phyloP scores from a whole-genome alignment of 495 filamentous ascomycete genomes.

The Neurospora sp. region DNA sequence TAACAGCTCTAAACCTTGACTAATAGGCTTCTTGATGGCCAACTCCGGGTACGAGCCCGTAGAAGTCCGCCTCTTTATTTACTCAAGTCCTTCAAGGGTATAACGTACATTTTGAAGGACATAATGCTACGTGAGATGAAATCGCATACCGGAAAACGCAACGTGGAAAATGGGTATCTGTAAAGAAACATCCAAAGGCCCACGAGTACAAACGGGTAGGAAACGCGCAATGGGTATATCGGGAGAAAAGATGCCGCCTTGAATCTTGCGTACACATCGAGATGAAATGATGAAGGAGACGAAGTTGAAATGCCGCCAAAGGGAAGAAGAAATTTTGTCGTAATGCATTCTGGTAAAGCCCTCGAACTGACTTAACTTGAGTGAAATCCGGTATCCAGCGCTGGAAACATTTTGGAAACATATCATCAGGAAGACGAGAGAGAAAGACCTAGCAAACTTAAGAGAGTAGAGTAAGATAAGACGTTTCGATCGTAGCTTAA shows the following conservation, averaged over 20 bases:
- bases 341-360: neutral
- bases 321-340: neutral
- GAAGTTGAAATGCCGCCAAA: neutral
- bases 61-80: neutral
- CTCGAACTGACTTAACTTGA: neutral
- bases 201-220: neutral
- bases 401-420: neutral
- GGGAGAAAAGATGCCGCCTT: neutral
- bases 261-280: neutral
- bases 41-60: neutral
- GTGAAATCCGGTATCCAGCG: neutral
- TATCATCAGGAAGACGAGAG: conserved; percentile 7
- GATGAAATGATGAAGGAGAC: neutral
- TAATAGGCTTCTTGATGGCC: neutral
- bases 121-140: neutral
- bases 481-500: neutral
- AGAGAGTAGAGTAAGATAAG: conserved; percentile 7
- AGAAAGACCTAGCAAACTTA: conserved; percentile 4
- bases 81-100: neutral
- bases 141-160: neutral
- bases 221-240: neutral
- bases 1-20: neutral
- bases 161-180: neutral
- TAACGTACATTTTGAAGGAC: neutral
- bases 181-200: neutral